Percentiles rank a stretch among this genome's conserved stretches.
These are phyloP conservation scores for Pachyrhizus erosus DNA, from an alignment of 306 rosid species.

Conservation along the genomic window DNA sequence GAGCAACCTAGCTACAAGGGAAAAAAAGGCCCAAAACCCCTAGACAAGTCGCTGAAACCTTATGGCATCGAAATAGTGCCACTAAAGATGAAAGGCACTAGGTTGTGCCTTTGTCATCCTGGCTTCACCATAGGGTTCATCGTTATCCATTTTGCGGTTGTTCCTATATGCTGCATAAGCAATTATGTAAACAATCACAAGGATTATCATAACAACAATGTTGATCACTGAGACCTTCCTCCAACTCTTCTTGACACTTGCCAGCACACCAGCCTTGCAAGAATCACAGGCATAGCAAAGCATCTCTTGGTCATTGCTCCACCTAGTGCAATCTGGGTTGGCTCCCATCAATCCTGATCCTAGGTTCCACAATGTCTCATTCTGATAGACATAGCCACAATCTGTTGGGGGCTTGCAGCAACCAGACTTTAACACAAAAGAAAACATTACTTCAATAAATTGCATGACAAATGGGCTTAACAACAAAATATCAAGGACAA, in stretches of 20 bases:
- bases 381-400: constrained; percentile 65
- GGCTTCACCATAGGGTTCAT: constrained; percentile 76
- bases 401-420: constrained; percentile 97
- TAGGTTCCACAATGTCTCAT: constrained; percentile 70
- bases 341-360: constrained; percentile 49
- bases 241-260: constrained; percentile 89
- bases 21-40: not conserved
- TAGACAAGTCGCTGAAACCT: not conserved
- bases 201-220: constrained; percentile 73
- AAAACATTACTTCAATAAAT: not conserved
- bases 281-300: constrained; percentile 85
- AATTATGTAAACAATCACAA: constrained; percentile 70
- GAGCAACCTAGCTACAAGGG: constrained; percentile 14
- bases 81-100: constrained; percentile 58
- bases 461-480: not conserved
- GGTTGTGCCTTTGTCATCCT: constrained; percentile 90
- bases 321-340: constrained; percentile 61
- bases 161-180: constrained; percentile 85
- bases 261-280: constrained; percentile 92
- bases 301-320: constrained; percentile 77
- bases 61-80: constrained; percentile 25
- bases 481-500: not conserved
- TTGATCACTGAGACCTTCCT: constrained; percentile 89
- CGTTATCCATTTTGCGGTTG: constrained; percentile 75
- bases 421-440: constrained; percentile 68